Percentiles rank a stretch among this genome's conserved stretches.
phyloP scores from a whole-genome alignment of 257 asterid species.

The Ajuga chamaepitys region DNA sequence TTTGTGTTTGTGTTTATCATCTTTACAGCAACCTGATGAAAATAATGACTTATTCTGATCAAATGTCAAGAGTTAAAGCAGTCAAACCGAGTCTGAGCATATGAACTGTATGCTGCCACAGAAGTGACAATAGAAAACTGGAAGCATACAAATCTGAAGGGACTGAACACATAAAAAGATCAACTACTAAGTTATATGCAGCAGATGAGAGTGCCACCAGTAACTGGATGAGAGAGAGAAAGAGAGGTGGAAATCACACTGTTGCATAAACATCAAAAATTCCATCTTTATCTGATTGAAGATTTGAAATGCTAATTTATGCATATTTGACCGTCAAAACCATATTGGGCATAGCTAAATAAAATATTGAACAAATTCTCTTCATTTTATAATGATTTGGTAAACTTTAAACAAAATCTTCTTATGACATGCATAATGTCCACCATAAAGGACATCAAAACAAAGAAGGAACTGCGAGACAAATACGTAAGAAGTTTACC shows the following conservation, averaged over 20 bases:
- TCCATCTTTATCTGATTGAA: background rate
- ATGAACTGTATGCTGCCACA: background rate
- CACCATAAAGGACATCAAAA: background rate
- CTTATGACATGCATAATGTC: background rate
- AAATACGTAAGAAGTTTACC: background rate
- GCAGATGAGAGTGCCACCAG: background rate
- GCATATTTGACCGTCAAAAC: background rate
- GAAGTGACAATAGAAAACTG: background rate
- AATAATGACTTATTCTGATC: constrained; percentile 2
- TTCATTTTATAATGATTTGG: too few species aligned
- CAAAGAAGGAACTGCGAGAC: background rate
- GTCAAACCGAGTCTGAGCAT: constrained; percentile 7
- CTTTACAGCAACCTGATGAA: constrained; percentile 31
- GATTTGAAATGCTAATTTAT: background rate
- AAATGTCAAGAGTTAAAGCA: background rate
- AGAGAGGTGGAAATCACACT: background rate
- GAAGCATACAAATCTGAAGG: background rate
- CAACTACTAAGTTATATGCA: background rate
- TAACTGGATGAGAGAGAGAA: background rate
- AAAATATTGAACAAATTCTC: too few species aligned
- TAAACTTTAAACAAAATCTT: too few species aligned
- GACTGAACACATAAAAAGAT: background rate
- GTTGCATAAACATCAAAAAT: background rate
- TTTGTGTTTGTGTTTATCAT: constrained; percentile 30
- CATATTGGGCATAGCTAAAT: too few species aligned